Base-by-base conservation (phyloP, 2,329 filamentous ascomycete genomes). In the Chaetomium sp. region DNA sequence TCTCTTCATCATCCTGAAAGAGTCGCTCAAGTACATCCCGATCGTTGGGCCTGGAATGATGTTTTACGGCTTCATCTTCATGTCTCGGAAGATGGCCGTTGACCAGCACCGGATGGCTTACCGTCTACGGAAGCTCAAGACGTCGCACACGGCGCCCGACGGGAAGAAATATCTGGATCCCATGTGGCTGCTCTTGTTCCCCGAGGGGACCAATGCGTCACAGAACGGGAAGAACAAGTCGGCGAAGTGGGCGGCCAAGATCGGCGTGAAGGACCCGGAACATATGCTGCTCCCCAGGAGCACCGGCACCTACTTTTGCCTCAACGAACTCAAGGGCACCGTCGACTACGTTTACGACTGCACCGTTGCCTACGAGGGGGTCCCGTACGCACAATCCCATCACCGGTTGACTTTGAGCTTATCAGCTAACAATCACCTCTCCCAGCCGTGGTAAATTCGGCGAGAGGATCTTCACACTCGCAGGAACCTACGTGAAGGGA, bases 291-390 rank as follows among this genome's bases (percentile, higher is more conserved):
- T 96, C 2, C 92, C 92, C 1, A 83, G 92, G 60, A 93, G 90
- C 75, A 95, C 91, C 0, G 92, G 92, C 57, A 85, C 90, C 67
- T 90, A 86, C 69, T 96, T 93, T 73, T 93, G 90, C 71, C 78
- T 96, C 51, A 88, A 88, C 67, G 88, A 96, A 75, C 80, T 96
- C 16, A 86, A 86, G 71, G 85, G 84, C 9, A 89, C 88, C 0
- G 87, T 93, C 0, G 90, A 95, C 12, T 96, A 91, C 78, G 81
- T 96, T 0, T 96, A 96, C 72, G 92, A 96, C 77, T 97, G 93
- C 77, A 98, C 95, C 0, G 89, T 99, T 63, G 93, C 92, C 4
- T 99, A 99, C 74, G 94, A 97, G 77, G 94, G 95, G 16, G 86
- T 97, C 51, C 91, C 91, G 89, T 94, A 85, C 83, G 92, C 89